Percentiles rank a stretch among this genome's conserved stretches.
Evolutionary conservation across 2,329 filamentous ascomycete species (phyloP).

Genomic region (Drechmeria coniospora): DNA sequence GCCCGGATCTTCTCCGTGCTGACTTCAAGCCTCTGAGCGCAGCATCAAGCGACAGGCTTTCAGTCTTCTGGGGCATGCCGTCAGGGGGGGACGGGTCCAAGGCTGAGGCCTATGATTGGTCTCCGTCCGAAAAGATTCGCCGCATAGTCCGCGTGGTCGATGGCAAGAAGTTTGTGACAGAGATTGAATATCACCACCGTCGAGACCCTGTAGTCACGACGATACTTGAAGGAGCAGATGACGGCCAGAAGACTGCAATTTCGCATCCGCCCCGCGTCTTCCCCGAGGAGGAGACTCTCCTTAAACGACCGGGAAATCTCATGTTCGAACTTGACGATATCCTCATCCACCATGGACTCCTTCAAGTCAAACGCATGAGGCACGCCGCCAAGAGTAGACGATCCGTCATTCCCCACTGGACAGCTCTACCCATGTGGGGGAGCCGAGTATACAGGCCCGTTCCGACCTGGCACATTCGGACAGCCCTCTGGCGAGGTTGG

Average conservation of each 20-base stretch:
- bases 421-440: constrained; percentile 11
- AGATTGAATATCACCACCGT: constrained; percentile 18
- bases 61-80: constrained; percentile 20
- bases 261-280: constrained; percentile 11
- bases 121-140: constrained; percentile 19
- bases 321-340: constrained; percentile 20
- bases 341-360: constrained; percentile 16
- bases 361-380: constrained; percentile 12
- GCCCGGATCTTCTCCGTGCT: constrained; percentile 17
- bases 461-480: constrained; percentile 31
- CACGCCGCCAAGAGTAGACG: constrained; percentile 7
- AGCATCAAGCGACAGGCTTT: constrained; percentile 12
- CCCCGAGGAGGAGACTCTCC: constrained; percentile 13
- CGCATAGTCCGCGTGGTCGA: constrained; percentile 15
- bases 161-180: constrained; percentile 13
- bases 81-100: constrained; percentile 10
- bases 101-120: constrained; percentile 15
- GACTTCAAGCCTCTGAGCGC: constrained; percentile 10
- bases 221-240: constrained; percentile 11
- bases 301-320: constrained; percentile 12
- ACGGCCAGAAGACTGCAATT: constrained; percentile 8
- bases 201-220: constrained; percentile 20
- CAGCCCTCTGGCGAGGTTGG: constrained; percentile 33
- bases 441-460: constrained; percentile 17
- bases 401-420: constrained; percentile 10